Base-by-base conservation (phyloP, 257 asterid species). In the Rehmannia glutinosa region DNA sequence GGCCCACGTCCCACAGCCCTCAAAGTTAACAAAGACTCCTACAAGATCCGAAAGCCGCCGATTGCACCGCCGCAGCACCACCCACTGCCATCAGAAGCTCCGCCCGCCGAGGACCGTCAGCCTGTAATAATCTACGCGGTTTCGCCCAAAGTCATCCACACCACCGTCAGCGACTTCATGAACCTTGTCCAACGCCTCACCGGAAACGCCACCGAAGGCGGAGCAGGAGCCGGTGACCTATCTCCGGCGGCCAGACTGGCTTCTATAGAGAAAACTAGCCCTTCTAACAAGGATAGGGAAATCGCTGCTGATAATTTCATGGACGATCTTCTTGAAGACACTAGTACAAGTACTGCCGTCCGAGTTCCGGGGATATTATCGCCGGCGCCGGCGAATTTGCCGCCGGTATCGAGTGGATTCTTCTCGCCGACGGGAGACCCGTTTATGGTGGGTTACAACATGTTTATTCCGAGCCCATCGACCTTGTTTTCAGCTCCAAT, bases 1-100 rank as follows among this genome's bases (percentile, higher is more conserved):
- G 99, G 99, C 59, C 97, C 99, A 17, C 95, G 99, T 9, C 99
- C 99, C 43, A 2, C 96, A 1, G 84, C 95, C 4, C 95, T 93
- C 28, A 86, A 76, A 80, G 96, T 93, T 80, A 90, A 71, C 95
- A 84, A 93, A 75, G 95, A 88, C 76, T 93, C 99, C 46, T 64
- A 73, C 87, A 90, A 86, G 78, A 93, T 90, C 87, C 70, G 78
- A 52, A 93, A 93, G 73, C 99, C 99, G 8, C 99, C 99, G 1
- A 68, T 90, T 0, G 80, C 83, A 11, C 96, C 94, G 20, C 87
- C 68, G 17, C 77, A 66, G 64, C 79, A 69, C 60, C 81, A 24
- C 54, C 64, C 25, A 8, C 71, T 73, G 15, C 54, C 49, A 6
- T n/a, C 62, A 3, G 38, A 19, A 12, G 33, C 70, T 6, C 80